These are phyloP conservation scores for Irineochytrium annulatum DNA, from an alignment of 192 early-diverging fungal genomes.

Conservation along the genomic window DNA sequence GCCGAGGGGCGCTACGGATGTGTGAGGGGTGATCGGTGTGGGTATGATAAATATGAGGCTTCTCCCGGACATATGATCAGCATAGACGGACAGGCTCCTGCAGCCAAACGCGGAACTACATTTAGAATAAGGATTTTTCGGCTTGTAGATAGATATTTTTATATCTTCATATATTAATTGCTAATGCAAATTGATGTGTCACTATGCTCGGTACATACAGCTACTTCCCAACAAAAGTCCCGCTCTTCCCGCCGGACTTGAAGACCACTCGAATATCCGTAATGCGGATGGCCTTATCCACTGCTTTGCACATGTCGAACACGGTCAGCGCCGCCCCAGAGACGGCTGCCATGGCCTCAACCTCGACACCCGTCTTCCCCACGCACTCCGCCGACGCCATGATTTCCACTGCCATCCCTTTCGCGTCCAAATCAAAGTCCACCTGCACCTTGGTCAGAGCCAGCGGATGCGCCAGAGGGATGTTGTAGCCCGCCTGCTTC, in stretches of 20 bases:
- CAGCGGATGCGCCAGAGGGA: constrained; percentile 88
- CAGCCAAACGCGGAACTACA: too few species aligned
- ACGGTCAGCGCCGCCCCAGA: constrained; percentile 80
- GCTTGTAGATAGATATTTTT: too few species aligned
- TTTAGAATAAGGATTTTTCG: too few species aligned
- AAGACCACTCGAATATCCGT: constrained; percentile 64
- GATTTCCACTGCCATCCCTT: constrained; percentile 57
- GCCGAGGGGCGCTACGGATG: too few species aligned
- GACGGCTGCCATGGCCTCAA: constrained; percentile 50
- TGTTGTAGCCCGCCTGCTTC: constrained; percentile 74
- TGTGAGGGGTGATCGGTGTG: too few species aligned
- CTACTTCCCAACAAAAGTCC: neutral
- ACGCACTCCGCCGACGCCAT: constrained; percentile 65
- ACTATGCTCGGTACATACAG: too few species aligned
- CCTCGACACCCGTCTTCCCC: constrained; percentile 80
- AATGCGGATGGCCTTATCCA: constrained; percentile 77
- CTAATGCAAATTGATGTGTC: too few species aligned
- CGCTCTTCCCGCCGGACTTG: constrained; percentile 77
- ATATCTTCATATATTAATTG: too few species aligned
- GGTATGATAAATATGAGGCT: too few species aligned
- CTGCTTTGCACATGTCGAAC: constrained; percentile 95
- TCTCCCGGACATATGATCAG: too few species aligned
- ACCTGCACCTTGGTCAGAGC: constrained; percentile 66
- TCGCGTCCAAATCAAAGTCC: constrained; percentile 46
- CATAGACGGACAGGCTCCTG: too few species aligned